A percentile compares a stretch with the other conserved stretches of the same genome.
Conservation (phyloP, 441 rosid species). For the Euphorbia schlechtendalii region DNA sequence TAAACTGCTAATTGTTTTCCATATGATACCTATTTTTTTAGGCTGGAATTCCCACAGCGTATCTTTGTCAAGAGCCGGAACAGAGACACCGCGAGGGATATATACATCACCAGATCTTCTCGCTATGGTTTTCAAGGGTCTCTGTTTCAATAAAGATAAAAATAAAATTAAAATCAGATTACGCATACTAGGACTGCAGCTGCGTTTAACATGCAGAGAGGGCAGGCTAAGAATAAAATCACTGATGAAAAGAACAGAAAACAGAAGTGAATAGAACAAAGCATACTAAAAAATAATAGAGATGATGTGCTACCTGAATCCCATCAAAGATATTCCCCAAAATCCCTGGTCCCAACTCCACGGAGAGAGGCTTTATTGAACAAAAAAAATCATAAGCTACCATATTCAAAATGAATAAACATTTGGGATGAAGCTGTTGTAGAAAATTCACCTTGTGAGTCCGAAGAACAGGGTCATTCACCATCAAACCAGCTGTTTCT, state of each 20-base stretch:
- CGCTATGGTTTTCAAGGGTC: slow-evolving; percentile 98
- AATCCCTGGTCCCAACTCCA: slow-evolving; percentile 99
- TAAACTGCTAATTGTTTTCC: slow-evolving; percentile 6
- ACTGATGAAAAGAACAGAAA: not conserved
- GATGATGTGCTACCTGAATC: slow-evolving; percentile 61
- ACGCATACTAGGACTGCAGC: not conserved
- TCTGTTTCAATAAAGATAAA: slow-evolving; percentile 36
- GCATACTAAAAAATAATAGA: not conserved
- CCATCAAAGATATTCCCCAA: slow-evolving; percentile 98
- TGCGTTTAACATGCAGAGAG: not conserved
- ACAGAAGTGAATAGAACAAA: not conserved
- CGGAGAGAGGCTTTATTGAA: slow-evolving; percentile 82
- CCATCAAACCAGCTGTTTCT: slow-evolving; percentile 93
- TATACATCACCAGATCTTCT: slow-evolving; percentile 91
- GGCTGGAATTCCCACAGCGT: slow-evolving; percentile 95
- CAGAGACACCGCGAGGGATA: slow-evolving; percentile 98
- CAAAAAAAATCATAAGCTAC: slow-evolving; percentile 14
- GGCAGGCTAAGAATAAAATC: not conserved
- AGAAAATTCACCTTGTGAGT: slow-evolving; percentile 60
- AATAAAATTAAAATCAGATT: slow-evolving; percentile 3
- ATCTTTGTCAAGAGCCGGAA: slow-evolving; percentile 97
- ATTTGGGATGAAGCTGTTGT: slow-evolving; percentile 1
- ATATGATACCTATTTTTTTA: slow-evolving; percentile 58
- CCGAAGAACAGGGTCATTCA: slow-evolving; percentile 92
- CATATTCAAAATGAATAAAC: not conserved